Base-by-base conservation (phyloP, 2,329 filamentous ascomycete species). In the Monosporascus sp. region DNA sequence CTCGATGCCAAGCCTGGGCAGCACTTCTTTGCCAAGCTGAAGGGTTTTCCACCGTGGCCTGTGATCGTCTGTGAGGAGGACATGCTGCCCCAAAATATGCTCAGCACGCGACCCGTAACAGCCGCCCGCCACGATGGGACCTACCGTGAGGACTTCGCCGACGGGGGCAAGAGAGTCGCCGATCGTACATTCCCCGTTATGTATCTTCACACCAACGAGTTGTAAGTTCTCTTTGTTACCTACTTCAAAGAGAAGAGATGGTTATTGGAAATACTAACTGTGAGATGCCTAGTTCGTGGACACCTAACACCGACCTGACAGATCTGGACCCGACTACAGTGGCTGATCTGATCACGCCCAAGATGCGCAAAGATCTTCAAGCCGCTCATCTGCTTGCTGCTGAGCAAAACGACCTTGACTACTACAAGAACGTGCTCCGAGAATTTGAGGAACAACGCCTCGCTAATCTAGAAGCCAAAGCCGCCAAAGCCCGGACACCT, bases 141-240 rank as follows among this genome's bases (percentile, higher is more conserved):
- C 41, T 96, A 94, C 70, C 85, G 89, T 51, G 89, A 91, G 54
- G 89, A 93, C 59, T 97, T 89, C 67, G 83, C 85, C 41, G 91
- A 96, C 63, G 92, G 88, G 55, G 93, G 89, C 63, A 94, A 94
- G 76, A 88, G 91, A 60, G 85, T 82, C 42, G 83, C 86, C 56
- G 91, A 97, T 71, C 83, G 93, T 58, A 91, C 88, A 31, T 97
- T 91, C 68, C 90, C 93, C 5, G 85, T 97, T 66, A 97, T 97
- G 93, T 97, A 96, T 69, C 76, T 97, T 49, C 79, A 84, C 58
- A 96, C 92, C 38, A 97, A 97, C 65, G 93, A 97, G 79, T 97
- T 99, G 94, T 99, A 75, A 83, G 93, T 48, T 46, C 20, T n/a
- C 39, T 38, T 17, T 18, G 27, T 61, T 48, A 41, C 47, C 55